Evolutionary conservation across 352 stramenopile genomes (phyloP).

Genomic region (Thalassiosira allenii): DNA sequence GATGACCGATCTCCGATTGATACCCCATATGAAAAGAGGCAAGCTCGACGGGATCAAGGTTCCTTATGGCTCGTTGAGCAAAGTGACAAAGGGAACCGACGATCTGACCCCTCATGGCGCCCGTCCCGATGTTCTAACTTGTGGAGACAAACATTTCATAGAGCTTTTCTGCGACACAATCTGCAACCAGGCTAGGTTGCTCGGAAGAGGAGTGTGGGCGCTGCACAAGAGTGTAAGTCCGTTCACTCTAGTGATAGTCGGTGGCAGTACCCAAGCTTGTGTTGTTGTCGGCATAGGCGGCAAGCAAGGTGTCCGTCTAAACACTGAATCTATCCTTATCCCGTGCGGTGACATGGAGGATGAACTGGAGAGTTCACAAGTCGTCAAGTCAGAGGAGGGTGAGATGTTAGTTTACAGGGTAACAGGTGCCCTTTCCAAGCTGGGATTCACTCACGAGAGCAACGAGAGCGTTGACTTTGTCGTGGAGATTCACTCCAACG

Average conservation of each 20-base stretch:
- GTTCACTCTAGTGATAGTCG: constrained; percentile 8
- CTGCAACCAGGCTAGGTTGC: constrained; percentile 8
- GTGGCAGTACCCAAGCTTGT: constrained; percentile 19
- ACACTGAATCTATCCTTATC: constrained; percentile 14
- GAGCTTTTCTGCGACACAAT: constrained; percentile 21
- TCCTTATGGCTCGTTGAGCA: constrained; percentile 4
- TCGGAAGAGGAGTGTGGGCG: background rate
- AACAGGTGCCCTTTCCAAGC: background rate
- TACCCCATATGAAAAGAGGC: constrained; percentile 17
- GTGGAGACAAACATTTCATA: constrained; percentile 11
- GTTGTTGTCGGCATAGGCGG: constrained; percentile 12
- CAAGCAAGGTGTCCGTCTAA: constrained; percentile 9
- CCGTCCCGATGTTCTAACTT: constrained; percentile 9
- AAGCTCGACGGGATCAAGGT: constrained; percentile 22
- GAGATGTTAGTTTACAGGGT: constrained; percentile 20
- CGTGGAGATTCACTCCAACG: constrained; percentile 10
- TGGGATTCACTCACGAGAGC: constrained; percentile 30
- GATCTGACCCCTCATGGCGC: constrained; percentile 8
- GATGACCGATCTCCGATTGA: constrained; percentile 14
- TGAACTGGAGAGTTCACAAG: background rate
- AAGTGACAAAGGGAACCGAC: constrained; percentile 13
- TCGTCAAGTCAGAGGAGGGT: constrained; percentile 19
- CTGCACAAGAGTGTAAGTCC: background rate
- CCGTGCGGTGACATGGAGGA: background rate
- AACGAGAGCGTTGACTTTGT: constrained; percentile 14